Evolutionary conservation across 1,284 basidiomycete genomes (phyloP), one percentile per base, ranked within the genome.

Genomic region (Fomitiporia mediterranea): DNA sequence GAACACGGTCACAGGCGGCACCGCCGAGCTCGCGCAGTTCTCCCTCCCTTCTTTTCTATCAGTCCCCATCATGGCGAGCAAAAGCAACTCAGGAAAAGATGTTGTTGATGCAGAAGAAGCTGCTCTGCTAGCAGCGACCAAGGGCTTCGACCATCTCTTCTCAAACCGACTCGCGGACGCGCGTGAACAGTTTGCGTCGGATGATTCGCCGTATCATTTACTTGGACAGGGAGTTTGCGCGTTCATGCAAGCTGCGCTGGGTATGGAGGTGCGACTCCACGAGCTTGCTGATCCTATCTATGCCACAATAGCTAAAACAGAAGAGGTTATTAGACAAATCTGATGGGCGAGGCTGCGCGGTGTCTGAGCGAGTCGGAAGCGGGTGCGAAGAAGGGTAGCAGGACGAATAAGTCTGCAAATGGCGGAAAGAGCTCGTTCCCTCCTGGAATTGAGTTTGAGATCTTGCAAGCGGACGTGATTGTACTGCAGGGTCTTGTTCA

Each of bases 171-270:
- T 89, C 51, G 69, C 65, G 1, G 72, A 74, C 3, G 83, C 85
- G 0, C 70, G 77, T 58, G 64, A 71, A 9, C 70, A 74, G 38
- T 85, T 90, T 64, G 60, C 71, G 27, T 66, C 68, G 1, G 70
- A 73, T 4, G 74, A 79, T 46, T 82, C 84, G 27, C 81, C 87
- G 0, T 86, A 88, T 65, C 86, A 89, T 67, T 72, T 79, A 34
- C 73, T 89, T 57, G 88, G 88, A 2, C 71, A 82, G 0, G 89
- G 87, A n/a, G 81, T 83, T 0, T 83, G 82, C 58, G 78, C 81
- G 1, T 90, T 90, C 63, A 70, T 91, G 30, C 83, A 89, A 68
- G 89, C 88, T 1, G 86, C 85, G 1, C 70, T 91, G n/a, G 85
- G 86, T 17, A 83, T 90, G 83, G 88, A 91, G 79, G 84, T 83